These are phyloP conservation scores for Aechmea fasciata DNA, from an alignment of 176 grass and related monocot genomes.

Conservation along the genomic window DNA sequence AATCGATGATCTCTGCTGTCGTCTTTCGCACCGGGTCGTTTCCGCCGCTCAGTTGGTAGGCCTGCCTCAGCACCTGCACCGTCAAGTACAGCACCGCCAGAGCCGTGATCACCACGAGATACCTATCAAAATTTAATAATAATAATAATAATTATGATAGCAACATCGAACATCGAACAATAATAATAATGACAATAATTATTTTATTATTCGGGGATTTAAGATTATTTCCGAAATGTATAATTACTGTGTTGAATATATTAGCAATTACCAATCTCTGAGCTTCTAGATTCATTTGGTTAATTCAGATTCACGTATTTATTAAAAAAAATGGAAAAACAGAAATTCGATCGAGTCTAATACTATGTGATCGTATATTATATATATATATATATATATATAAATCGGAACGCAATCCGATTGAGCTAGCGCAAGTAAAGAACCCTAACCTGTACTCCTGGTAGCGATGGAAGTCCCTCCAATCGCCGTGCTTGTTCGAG, in stretches of 20 bases:
- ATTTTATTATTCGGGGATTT: no score
- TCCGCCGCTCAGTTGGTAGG: slow-evolving; percentile 23
- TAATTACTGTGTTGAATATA: no score
- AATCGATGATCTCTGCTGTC: slow-evolving; percentile 37
- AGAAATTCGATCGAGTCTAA: not conserved
- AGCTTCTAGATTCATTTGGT: no score
- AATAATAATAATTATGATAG: no score
- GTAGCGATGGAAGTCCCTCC: slow-evolving; percentile 77
- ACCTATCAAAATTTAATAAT: slow-evolving; percentile 25
- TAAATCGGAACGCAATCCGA: no score
- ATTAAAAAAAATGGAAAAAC: not conserved
- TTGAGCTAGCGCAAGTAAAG: no score
- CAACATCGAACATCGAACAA: no score
- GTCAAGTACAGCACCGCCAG: slow-evolving; percentile 54
- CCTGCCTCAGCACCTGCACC: slow-evolving; percentile 43
- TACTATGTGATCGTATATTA: not conserved
- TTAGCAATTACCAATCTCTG: no score
- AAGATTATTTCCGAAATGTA: no score
- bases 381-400: not conserved
- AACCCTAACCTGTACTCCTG: slow-evolving; percentile 57
- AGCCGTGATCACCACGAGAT: slow-evolving; percentile 47
- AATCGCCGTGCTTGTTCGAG: slow-evolving; percentile 70
- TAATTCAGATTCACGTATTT: no score
- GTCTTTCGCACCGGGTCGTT: slow-evolving; percentile 24
- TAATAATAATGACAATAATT: no score